Evolutionary conservation across 306 rosid genomes (phyloP), one percentile per base, ranked within the genome.

Genomic region (Fragaria vesca): DNA sequence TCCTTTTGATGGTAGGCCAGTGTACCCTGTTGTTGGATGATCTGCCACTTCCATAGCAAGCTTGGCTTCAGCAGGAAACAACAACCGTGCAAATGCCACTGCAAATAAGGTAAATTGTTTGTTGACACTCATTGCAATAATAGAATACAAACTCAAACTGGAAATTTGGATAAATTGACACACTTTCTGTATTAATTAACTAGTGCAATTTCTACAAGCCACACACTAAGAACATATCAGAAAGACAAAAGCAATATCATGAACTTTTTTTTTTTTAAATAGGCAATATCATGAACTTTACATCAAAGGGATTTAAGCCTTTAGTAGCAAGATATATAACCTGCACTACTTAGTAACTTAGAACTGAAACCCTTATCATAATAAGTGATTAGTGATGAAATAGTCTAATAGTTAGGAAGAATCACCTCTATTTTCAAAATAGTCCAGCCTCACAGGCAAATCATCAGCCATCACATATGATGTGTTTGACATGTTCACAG

Each of bases 1-100:
- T 28, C 89, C 84, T 78, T 67, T 86, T 62, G 75, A 54, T 47
- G 82, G 60, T 8, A 69, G 80, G 42, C 73, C 30, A 8, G 15
- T 57, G 62, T 57, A 57, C 32, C 62, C 85, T 2, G 80, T 62
- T 36, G 89, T 80, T 11, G 87, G 83, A 77, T 85, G 84, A 80
- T 90, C 90, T 4, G 99, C 99, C 84, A 82, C 86, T 71, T 86
- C 91, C 78, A 86, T 85, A 51, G 98, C 99, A 16, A 93, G 79
- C 90, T 78, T 91, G 46, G 99, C 97, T 86, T 96, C 98, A 17
- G 89, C 86, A 42, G 99, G 99, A 76, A 85, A 96, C 60, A 96
- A 74, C 74, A 88, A 9, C 76, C 80, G 78, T 68, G 99, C 99
- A 71, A 89, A 88, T 72, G 90, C 88, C 84, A 96, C 98, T 96